A percentile compares a stretch with the other conserved stretches of the same genome.
phyloP scores from a whole-genome alignment of 257 asterid species.

The Linaria vulgaris region DNA sequence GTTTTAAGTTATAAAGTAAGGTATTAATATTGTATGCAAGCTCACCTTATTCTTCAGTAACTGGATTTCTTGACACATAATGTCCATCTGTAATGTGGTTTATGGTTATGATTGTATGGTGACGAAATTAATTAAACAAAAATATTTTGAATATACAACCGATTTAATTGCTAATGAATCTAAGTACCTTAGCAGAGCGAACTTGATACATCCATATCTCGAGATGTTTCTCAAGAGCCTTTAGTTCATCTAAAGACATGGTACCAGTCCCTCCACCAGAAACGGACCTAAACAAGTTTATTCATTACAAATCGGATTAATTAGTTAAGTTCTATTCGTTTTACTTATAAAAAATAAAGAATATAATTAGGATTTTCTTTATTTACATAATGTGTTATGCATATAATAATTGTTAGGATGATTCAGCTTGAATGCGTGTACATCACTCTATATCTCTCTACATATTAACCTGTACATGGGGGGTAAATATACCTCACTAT shows the following conservation, averaged over 20 bases:
- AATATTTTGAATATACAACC: too few relatives aligned
- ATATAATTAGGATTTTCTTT: too few relatives aligned
- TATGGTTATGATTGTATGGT: background rate
- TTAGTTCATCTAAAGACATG: constrained; percentile 61
- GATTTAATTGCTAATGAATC: background rate
- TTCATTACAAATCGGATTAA: background rate
- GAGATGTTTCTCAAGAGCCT: constrained; percentile 71
- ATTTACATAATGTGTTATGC: too few relatives aligned
- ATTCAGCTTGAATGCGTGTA: too few relatives aligned
- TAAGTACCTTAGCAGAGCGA: constrained; percentile 78
- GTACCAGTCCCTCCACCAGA: constrained; percentile 77
- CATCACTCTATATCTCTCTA: too few relatives aligned
- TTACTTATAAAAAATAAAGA: too few relatives aligned
- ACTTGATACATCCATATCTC: constrained; percentile 72
- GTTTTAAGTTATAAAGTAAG: too few relatives aligned
- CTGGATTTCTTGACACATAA: constrained; percentile 83
- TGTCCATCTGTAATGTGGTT: constrained; percentile 59
- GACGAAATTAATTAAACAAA: background rate
- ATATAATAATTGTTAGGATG: too few relatives aligned
- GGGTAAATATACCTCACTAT: background rate
- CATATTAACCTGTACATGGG: too few relatives aligned
- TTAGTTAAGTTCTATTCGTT: background rate
- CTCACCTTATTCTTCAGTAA: constrained; percentile 74
- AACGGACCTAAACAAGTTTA: constrained; percentile 46
- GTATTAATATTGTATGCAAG: background rate